These are phyloP conservation scores for Bisporella sp. DNA, from an alignment of 2,329 filamentous ascomycete genomes.

Conservation along the genomic window DNA sequence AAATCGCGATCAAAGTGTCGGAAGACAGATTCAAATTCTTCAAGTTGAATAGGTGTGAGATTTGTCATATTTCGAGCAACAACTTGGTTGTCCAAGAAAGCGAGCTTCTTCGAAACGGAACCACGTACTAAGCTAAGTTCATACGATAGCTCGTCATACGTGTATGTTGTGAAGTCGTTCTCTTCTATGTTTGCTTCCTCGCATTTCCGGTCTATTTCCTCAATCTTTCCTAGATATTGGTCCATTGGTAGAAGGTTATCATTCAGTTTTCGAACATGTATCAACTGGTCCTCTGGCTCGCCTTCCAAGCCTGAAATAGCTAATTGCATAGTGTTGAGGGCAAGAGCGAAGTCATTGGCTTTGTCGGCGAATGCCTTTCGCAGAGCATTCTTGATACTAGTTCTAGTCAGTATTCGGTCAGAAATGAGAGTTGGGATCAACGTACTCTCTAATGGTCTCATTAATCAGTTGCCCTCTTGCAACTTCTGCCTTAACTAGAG, in stretches of 20 bases:
- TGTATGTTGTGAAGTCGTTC: conserved; percentile 99
- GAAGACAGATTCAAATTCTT: conserved; percentile 98
- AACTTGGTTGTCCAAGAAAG: conserved; percentile 97
- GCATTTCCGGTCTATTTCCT: conserved; percentile 79
- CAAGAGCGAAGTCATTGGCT: conserved; percentile 94
- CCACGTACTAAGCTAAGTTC: conserved; percentile 87
- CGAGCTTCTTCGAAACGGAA: conserved; percentile 91
- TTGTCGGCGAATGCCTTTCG: conserved; percentile 94
- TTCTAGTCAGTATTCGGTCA: conserved; percentile 23
- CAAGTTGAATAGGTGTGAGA: conserved; percentile 92
- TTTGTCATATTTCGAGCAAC: conserved; percentile 99
- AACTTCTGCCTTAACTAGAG: conserved; percentile 77
- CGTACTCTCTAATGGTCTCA: conserved; percentile 90
- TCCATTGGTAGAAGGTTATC: conserved; percentile 85
- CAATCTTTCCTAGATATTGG: conserved; percentile 82
- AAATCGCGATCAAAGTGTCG: conserved; percentile 94
- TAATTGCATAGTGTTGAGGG: conserved; percentile 87
- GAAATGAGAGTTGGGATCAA: conserved; percentile 12
- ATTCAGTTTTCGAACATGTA: conserved; percentile 78
- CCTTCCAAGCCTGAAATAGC: conserved; percentile 96
- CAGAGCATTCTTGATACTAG: conserved; percentile 86
- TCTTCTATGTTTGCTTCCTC: conserved; percentile 97
- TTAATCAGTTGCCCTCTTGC: conserved; percentile 89
- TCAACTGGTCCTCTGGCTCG: conserved; percentile 89
- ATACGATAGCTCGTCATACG: conserved; percentile 92